Percentiles rank a stretch among this genome's conserved stretches.
These are phyloP conservation scores for Boletus tomentosulus DNA, from an alignment of 768 basidiomycete species.

Conservation along the genomic window DNA sequence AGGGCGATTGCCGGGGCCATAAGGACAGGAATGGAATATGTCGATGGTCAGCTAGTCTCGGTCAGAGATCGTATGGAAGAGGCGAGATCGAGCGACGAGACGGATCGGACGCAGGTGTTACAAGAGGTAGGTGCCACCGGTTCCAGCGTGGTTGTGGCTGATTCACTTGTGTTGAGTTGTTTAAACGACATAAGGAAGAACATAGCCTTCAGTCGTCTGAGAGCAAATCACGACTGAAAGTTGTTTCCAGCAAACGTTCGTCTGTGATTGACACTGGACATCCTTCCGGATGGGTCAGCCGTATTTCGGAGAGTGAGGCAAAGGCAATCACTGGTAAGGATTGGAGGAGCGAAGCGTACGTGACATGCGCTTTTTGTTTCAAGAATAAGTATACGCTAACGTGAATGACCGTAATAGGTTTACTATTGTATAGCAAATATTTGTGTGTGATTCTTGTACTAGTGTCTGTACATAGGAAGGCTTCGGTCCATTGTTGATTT, in stretches of 20 bases:
- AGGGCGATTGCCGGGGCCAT: slow-evolving; percentile 64
- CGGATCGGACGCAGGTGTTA: slow-evolving; percentile 47
- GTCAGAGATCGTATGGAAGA: slow-evolving; percentile 78
- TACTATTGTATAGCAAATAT: slow-evolving; percentile 2
- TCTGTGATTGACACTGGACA: slow-evolving; percentile 65
- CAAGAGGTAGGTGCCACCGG: slow-evolving; percentile 44
- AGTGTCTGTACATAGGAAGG: too few relatives aligned
- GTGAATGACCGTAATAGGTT: slow-evolving; percentile 8
- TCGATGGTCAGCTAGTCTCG: slow-evolving; percentile 86
- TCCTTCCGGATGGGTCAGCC: slow-evolving; percentile 70
- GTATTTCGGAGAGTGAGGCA: slow-evolving; percentile 41
- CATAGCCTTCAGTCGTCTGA: slow-evolving; percentile 34
- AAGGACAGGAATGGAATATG: slow-evolving; percentile 75
- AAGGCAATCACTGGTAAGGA: slow-evolving; percentile 39
- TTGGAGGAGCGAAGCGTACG: slow-evolving; percentile 55
- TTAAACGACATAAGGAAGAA: slow-evolving; percentile 55
- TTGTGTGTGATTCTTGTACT: neutral
- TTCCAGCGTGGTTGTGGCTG: neutral
- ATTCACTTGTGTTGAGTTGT: slow-evolving; percentile 38
- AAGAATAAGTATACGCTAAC: slow-evolving; percentile 2
- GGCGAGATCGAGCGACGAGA: slow-evolving; percentile 45
- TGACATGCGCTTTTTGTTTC: slow-evolving; percentile 1
- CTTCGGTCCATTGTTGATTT: neutral
- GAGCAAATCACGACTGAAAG: slow-evolving; percentile 69
- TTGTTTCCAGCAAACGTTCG: slow-evolving; percentile 67